A percentile compares a stretch with the other conserved stretches of the same genome.
phyloP scores from a whole-genome alignment of 1,139 yeast genomes.

The Blastobotrys apis region DNA sequence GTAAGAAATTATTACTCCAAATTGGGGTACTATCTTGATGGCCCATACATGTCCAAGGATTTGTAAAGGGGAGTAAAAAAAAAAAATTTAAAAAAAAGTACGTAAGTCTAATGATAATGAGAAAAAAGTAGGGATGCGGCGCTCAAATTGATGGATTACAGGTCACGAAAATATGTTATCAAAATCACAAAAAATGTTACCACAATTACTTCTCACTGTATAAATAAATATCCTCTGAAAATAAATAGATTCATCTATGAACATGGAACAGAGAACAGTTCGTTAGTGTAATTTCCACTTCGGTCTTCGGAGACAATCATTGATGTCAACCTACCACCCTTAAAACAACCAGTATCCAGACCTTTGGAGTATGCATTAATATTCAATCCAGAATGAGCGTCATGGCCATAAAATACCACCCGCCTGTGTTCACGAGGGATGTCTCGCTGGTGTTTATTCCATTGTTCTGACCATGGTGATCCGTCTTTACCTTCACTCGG shows the following conservation, averaged over 20 bases:
- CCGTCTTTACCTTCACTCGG: constrained; percentile 52
- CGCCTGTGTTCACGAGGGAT: constrained; percentile 36
- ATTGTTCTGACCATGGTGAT: constrained; percentile 58
- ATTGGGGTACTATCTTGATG: constrained; percentile 87
- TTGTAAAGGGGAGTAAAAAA: constrained; percentile 23
- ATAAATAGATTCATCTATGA: constrained; percentile 7
- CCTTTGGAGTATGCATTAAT: constrained; percentile 67
- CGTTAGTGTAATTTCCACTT: constrained; percentile 31
- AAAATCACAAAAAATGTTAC: neutral
- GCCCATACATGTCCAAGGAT: constrained; percentile 89
- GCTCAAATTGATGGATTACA: no score
- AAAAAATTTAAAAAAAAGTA: neutral
- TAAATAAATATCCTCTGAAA: neutral
- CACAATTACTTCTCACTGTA: neutral
- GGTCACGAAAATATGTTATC: no score
- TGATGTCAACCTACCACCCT: constrained; percentile 68
- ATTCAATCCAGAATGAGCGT: constrained; percentile 72
- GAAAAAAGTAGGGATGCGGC: no score
- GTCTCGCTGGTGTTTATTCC: constrained; percentile 50
- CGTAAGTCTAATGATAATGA: no score
- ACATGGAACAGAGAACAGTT: constrained; percentile 33
- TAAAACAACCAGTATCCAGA: constrained; percentile 75
- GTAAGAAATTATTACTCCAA: constrained; percentile 93
- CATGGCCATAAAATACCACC: constrained; percentile 86
- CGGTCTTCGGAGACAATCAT: constrained; percentile 42